Base-by-base conservation (phyloP, 2,329 filamentous ascomycete genomes). In the Neocatenulostroma microsporum region DNA sequence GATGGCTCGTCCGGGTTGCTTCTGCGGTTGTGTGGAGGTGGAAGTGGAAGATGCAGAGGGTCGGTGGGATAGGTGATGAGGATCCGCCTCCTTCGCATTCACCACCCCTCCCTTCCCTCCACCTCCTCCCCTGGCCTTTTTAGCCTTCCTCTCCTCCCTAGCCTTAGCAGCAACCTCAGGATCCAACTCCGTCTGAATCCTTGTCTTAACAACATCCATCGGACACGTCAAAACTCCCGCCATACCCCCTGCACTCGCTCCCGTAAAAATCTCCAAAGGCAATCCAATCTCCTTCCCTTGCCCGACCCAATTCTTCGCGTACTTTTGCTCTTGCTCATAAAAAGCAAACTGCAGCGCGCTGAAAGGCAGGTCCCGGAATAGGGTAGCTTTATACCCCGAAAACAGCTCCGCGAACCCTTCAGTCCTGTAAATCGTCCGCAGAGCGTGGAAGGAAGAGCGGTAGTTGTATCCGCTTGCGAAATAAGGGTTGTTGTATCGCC, bases 401-500 rank as follows among this genome's bases (percentile, higher is more conserved):
- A 95, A 98, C 17, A 98, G 73, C 13, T 93, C 91, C 0, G 76
- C 70, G 36, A 86, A 71, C 1, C 91, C 93, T 65, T 98, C 91
- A 27, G 74, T 72, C 25, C 79, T 78, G 12, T 87, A 73, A 41
- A 98, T 96, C 1, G 86, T 94, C 49, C 81, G 78, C 11, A 81
- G 78, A 2, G 91, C 93, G 61, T 98, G 83, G 36, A 80, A 61
- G 2, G 85, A 94, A 27, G 80, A 81, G 51, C 80, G 82, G 61
- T 98, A 98, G 61, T 98, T 98, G 66, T 98, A 98, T 39, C 91
- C 91, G 0, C 86, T 94, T 31, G 79, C 70, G 67, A 96, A 96
- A 63, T 80, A 83, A 1, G 91, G 88, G 56, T 98, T 98, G 63
- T 96, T 94, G 66, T 87, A 83, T 42, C 85, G 84, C 34, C 91